A percentile compares a stretch with the other conserved stretches of the same genome.
phyloP scores from a whole-genome alignment of 2,329 filamentous ascomycete genomes.

The Teratosphaeria zuluensis region DNA sequence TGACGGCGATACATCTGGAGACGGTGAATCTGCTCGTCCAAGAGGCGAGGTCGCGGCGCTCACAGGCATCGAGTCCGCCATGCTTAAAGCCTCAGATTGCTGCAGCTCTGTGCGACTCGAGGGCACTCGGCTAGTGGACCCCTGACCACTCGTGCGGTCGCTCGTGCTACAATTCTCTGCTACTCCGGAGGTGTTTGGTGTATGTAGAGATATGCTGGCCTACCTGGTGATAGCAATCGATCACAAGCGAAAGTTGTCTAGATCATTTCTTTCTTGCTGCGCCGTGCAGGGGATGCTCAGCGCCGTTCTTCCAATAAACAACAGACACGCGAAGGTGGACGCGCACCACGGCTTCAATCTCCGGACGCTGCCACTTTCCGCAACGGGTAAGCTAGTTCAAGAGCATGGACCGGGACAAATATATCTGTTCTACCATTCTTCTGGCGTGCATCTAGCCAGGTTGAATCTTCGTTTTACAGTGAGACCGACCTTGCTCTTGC shows the following conservation, averaged over 20 bases:
- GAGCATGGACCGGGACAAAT: neutral
- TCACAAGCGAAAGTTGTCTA: neutral
- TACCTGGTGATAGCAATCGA: neutral
- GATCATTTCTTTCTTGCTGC: neutral
- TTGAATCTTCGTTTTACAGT: neutral
- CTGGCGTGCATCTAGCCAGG: neutral
- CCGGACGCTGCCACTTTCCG: neutral
- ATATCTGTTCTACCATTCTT: neutral
- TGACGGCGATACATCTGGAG: constrained; percentile 53
- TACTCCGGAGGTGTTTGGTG: neutral
- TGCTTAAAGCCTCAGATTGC: constrained; percentile 25
- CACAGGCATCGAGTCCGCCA: constrained; percentile 13
- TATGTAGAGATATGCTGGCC: neutral
- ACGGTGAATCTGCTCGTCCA: constrained; percentile 50
- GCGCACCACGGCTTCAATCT: neutral
- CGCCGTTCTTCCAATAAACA: neutral
- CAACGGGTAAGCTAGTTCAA: neutral
- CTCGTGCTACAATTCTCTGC: neutral
- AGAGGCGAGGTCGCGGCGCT: constrained; percentile 19
- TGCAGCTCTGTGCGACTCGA: neutral
- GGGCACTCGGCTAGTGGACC: neutral
- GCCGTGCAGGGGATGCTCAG: neutral
- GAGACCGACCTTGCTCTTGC: neutral
- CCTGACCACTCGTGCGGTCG: neutral
- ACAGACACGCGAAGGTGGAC: neutral